Evolutionary conservation across 2,329 filamentous ascomycete species (phyloP), one percentile per base, ranked within the genome.

Genomic region (Coniochaeta sp.): DNA sequence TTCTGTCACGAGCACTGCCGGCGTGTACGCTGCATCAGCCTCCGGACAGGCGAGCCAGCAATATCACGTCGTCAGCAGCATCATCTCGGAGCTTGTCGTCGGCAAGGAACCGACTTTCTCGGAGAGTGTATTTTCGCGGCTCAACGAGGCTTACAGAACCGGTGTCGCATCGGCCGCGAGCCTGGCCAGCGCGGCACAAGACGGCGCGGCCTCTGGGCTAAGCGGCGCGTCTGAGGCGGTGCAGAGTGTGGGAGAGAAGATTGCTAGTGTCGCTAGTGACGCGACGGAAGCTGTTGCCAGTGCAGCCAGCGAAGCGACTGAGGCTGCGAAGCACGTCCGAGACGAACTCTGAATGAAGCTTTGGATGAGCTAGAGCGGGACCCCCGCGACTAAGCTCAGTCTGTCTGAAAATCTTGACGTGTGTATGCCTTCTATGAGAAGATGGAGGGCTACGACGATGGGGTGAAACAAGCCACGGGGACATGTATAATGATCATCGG

Each of bases 31-130:
- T 22, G 81, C 83, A 12, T 84, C 87, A 50, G 88, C 84, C 5
- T 86, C 86, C 1, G 81, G 81, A 22, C 80, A 80, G 44, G 84
- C 84, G 0, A 77, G 78, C 6, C 79, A 82, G 55, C 88, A 91
- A 66, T 93, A 90, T 65, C 81, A 83, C 5, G 85, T 85, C 28
- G 81, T 96, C 5, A 86, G 87, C 69, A 84, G 82, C 14, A 81
- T 95, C 1, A 81, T 96, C 16, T 89, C 88, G 1, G 91, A 96
- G 72, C 78, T 96, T 1, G 79, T 96, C 16, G 75, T 81, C 44
- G 91, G 89, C 58, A 91, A 88, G 71, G 91, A 96, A 70, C 87
- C 90, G 0, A 85, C 87, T 16, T 96, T 91, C 67, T 92, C 88
- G 0, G 89, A 96, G 68, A 92, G 89, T 61, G 88, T 93, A 3